These are phyloP conservation scores for Chrysanthemum lavandulifolium DNA, from an alignment of 129 eudicot species.

Conservation along the genomic window DNA sequence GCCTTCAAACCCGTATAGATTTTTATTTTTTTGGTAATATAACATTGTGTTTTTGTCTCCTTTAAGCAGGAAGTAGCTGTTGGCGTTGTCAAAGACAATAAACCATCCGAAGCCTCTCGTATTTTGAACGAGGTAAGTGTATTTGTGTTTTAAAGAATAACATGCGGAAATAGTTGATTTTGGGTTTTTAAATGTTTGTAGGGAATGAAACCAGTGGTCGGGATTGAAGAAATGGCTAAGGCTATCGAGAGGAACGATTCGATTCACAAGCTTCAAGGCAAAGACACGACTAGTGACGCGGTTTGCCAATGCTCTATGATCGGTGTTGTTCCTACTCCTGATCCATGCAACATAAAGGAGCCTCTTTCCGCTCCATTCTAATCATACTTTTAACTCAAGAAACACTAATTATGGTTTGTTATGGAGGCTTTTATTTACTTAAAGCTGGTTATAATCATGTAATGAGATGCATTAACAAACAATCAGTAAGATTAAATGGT, in stretches of 20 bases:
- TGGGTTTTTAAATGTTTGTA: constrained; percentile 3
- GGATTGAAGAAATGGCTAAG: constrained; percentile 26
- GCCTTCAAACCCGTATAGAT: too few relatives aligned
- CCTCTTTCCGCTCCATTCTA: constrained; percentile 71
- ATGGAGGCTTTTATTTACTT: too few relatives aligned
- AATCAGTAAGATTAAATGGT: neutral
- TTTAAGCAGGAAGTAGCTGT: constrained; percentile 63
- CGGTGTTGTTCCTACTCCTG: constrained; percentile 41
- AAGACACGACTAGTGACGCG: constrained; percentile 15
- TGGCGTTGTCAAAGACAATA: constrained; percentile 49
- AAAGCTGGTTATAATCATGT: neutral
- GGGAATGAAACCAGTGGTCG: constrained; percentile 40
- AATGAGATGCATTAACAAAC: neutral
- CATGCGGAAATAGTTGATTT: neutral
- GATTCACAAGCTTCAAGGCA: constrained; percentile 17
- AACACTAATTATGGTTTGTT: too few relatives aligned
- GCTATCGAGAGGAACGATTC: constrained; percentile 29
- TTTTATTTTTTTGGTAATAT: too few relatives aligned
- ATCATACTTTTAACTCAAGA: neutral
- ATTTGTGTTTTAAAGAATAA: too few relatives aligned
- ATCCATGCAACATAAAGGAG: constrained; percentile 42
- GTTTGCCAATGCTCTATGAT: constrained; percentile 45
- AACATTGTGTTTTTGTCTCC: neutral
- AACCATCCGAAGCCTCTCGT: constrained; percentile 47
- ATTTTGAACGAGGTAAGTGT: constrained; percentile 41